Evolutionary conservation across 164 flowering plant species (phyloP), one percentile per base, ranked within the genome.

Genomic region (Hamamelis virginiana): DNA sequence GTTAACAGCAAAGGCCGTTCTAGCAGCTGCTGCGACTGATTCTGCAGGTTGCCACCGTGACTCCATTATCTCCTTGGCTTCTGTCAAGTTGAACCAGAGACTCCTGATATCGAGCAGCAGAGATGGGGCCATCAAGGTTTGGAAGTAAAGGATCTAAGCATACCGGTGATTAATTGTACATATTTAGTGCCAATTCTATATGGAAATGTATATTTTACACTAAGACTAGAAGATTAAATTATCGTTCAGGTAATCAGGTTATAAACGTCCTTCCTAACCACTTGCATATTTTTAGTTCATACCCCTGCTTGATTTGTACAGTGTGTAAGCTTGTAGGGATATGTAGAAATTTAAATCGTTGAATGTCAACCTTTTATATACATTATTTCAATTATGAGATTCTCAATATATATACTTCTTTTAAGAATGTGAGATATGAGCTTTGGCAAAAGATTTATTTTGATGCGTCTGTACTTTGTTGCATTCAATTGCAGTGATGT

Each of bases 81-180:
- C 97, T 43, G 87, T 91, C 38, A 91, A 93, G 77, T 74, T 96
- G 80, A 93, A 87, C 78, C 99, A 93, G 77, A 86, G 96, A 77
- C 93, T 90, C 59, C 67, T 96, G 61, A 79, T 96, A 74, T 96
- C 98, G 21, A 82, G 98, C 83, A 80, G 97, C 72, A 86, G 99
- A 81, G 99, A 95, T 83, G 99, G 98, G 44, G 92, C 98, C 58
- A 82, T 95, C 66, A 95, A 95, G 84, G 98, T 95, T 74, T 95
- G 99, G 99, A 95, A 89, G 85, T 95, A 79, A 82, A 73, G 72
- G 74, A 62, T 21, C 38, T 46, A 41, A 66, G 56, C 26, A 12
- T 44, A 25, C 25, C 28, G 19, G n/a, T 47, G 23, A 33, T 19
- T 50, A 60, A 21, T 13, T 68, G 75, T 80, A 66, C 61, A 76